Percentiles rank a stretch among this genome's conserved stretches.
phyloP scores from a whole-genome alignment of 139 green algal genomes.

The Micromonas commoda region DNA sequence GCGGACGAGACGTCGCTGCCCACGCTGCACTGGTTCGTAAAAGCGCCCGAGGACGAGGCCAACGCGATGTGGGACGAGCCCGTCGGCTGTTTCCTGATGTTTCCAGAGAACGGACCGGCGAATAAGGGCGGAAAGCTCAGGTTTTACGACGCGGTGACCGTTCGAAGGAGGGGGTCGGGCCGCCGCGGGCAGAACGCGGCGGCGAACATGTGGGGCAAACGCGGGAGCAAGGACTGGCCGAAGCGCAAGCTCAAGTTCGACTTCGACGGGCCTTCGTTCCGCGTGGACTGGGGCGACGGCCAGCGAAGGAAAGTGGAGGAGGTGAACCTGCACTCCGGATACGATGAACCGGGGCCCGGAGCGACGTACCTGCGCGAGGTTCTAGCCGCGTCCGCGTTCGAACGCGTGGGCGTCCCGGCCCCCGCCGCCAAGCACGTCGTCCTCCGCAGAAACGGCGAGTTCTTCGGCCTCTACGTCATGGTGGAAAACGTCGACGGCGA shows the following conservation, averaged over 20 bases:
- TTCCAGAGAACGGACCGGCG: no score
- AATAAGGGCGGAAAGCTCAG: no score
- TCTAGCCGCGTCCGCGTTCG: slow-evolving; percentile 44
- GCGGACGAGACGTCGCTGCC: neutral
- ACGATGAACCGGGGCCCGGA: slow-evolving; percentile 60
- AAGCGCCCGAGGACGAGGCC: neutral
- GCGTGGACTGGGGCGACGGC: neutral
- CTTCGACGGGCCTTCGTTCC: slow-evolving; percentile 29
- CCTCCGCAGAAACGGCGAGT: slow-evolving; percentile 62
- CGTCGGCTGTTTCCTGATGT: neutral
- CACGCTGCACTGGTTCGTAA: neutral
- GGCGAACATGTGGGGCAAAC: neutral
- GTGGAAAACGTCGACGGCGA: slow-evolving; percentile 52
- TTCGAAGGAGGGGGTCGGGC: neutral
- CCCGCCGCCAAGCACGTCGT: slow-evolving; percentile 52
- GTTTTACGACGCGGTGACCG: neutral
- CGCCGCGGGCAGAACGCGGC: neutral
- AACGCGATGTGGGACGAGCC: neutral
- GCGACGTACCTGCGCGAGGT: slow-evolving; percentile 69
- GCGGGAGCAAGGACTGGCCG: slow-evolving; percentile 46
- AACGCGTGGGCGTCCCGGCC: slow-evolving; percentile 40
- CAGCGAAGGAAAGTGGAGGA: slow-evolving; percentile 29
- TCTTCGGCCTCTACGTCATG: slow-evolving; percentile 63
- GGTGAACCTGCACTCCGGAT: slow-evolving; percentile 43
- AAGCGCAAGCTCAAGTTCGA: slow-evolving; percentile 75